A percentile compares a stretch with the other conserved stretches of the same genome.
phyloP scores from a whole-genome alignment of 148 eudicot genomes.

The Vaccinium darrowii region DNA sequence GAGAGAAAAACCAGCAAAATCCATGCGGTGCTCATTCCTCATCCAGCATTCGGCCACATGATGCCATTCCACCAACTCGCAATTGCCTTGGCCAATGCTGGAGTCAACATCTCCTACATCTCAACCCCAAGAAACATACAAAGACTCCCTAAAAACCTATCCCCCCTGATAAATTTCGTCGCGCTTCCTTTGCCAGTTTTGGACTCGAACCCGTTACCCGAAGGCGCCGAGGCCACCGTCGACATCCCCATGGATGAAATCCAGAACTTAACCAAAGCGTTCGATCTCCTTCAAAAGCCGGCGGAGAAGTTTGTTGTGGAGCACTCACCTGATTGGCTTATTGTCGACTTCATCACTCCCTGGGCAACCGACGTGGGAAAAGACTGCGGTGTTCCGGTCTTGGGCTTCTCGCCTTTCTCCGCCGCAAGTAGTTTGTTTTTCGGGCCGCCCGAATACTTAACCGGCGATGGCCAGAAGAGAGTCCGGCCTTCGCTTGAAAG shows the following conservation, averaged over 20 bases:
- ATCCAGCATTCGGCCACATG: constrained; percentile 25
- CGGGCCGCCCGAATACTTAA: constrained; percentile 16
- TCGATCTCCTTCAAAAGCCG: constrained; percentile 17
- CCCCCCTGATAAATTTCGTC: background rate
- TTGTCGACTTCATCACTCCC: background rate
- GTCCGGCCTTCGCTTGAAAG: constrained; percentile 10
- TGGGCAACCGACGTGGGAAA: too few relatives aligned
- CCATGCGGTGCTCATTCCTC: constrained; percentile 23
- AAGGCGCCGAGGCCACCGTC: constrained; percentile 22
- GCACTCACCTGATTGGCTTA: constrained; percentile 25
- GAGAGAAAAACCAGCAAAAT: background rate
- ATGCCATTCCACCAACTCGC: constrained; percentile 23
- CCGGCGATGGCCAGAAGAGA: too few relatives aligned
- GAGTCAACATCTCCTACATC: background rate
- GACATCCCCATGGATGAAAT: background rate
- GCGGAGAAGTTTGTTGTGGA: background rate
- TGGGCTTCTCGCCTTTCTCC: constrained; percentile 10
- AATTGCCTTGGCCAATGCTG: constrained; percentile 20
- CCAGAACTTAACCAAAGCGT: background rate
- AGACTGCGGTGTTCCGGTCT: background rate
- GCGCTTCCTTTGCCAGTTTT: constrained; percentile 10
- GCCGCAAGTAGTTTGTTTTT: constrained; percentile 2
- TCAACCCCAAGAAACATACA: background rate
- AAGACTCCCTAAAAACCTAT: constrained; percentile 13
- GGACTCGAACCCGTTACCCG: constrained; percentile 5